Evolutionary conservation across 2,329 filamentous ascomycete genomes (phyloP), one percentile per base, ranked within the genome.

Genomic region (Bretziella fagacearum): DNA sequence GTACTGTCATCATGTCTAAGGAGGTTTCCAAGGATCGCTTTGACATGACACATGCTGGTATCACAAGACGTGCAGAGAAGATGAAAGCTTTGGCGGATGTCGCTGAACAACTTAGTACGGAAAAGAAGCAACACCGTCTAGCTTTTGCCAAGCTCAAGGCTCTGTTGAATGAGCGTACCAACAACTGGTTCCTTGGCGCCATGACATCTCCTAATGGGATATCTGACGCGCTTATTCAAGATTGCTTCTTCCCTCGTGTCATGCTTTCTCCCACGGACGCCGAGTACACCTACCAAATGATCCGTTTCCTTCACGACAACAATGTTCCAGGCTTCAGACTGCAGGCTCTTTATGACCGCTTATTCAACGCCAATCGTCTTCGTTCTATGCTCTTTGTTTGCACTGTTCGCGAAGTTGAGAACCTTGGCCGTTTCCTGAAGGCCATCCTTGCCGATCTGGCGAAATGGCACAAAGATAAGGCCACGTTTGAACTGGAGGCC

Each of bases 221-320:
- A 3, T 83, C 89, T 45, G 77, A 86, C 55, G 71, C 75, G 3
- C 65, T 98, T 15, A 71, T 98, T 7, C 86, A 96, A 61, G 80
- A 93, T 55, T 98, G 91, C 59, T 78, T 98, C 54, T 63, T 96
- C n/a, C 91, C 91, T 7, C 80, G 91, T 35, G 70, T 93, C 15
- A 71, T 91, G 22, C 68, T 94, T 25, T 94, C 87, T 0, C 77
- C 85, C 1, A 72, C 82, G 43, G 91, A 98, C 59, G 84, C 89
- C 0, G 84, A 93, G 54, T 98, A 84, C 64, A 81, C 78, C 47
- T 93, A 87, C 62, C 77, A 79, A 53, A 80, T 96, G 65, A 68
- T 96, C 57, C 86, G 84, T 56, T 84, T 84, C 56, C 71, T 98
- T 46, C 91, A 98, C 61, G 79, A 80, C 49, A 81, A 78, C 51